A percentile compares a stretch with the other conserved stretches of the same genome.
Conservation (phyloP, 257 asterid species). For the Solanum lycopersicoides region DNA sequence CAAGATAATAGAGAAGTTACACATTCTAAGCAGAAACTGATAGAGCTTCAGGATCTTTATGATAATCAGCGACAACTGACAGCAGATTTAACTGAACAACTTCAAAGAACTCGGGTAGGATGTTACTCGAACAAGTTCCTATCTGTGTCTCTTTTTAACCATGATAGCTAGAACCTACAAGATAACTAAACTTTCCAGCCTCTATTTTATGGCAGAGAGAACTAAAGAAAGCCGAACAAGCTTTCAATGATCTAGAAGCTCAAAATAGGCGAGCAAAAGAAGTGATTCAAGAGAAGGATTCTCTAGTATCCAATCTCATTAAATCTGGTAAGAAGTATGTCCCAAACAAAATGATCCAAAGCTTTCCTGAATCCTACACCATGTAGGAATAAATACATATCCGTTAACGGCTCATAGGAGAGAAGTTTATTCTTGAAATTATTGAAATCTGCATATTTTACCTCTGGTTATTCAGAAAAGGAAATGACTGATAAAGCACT, state of each 20-base stretch:
- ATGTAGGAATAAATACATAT: neutral
- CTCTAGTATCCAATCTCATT: constrained; percentile 18
- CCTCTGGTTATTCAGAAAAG: constrained; percentile 15
- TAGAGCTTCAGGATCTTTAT: constrained; percentile 36
- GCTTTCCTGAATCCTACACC: neutral
- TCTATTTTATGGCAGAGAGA: constrained; percentile 26
- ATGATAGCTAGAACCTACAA: neutral
- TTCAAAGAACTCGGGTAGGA: constrained; percentile 35
- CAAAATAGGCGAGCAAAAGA: constrained; percentile 19
- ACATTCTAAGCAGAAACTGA: constrained; percentile 23
- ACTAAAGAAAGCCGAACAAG: constrained; percentile 23
- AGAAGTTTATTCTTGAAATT: neutral
- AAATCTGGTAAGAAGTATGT: constrained; percentile 16
- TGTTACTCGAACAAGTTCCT: neutral
- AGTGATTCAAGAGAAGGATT: constrained; percentile 27
- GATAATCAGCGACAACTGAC: constrained; percentile 35
- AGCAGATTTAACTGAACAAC: constrained; percentile 29
- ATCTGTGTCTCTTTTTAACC: neutral
- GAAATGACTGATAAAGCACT: constrained; percentile 28
- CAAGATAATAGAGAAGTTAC: neutral
- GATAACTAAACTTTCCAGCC: neutral
- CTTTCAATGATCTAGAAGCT: constrained; percentile 30
- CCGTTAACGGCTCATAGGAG: neutral
- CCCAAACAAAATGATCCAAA: neutral
- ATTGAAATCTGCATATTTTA: neutral